These are phyloP conservation scores for Ascochyta rabiei DNA, from an alignment of 2,329 filamentous ascomycete species.

Conservation along the genomic window DNA sequence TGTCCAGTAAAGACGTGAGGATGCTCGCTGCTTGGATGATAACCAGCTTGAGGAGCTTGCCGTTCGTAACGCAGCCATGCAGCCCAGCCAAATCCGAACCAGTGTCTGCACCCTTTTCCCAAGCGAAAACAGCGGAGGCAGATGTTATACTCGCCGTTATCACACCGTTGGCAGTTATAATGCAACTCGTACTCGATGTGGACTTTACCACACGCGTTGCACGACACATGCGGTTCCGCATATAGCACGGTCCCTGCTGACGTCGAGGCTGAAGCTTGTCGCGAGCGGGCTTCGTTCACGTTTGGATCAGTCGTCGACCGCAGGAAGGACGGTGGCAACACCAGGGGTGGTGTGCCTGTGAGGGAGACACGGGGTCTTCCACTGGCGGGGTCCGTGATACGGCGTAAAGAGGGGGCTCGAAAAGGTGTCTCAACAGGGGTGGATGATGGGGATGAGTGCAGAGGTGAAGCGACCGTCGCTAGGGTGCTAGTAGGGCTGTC, in stretches of 20 bases:
- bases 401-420: conserved; percentile 32
- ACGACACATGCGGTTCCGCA: conserved; percentile 74
- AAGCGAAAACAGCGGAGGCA: conserved; percentile 81
- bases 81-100: conserved; percentile 83
- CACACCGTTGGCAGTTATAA: conserved; percentile 78
- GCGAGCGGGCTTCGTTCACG: conserved; percentile 22
- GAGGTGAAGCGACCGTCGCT: conserved; percentile 31
- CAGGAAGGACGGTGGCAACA: conserved; percentile 30
- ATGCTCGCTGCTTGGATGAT: conserved; percentile 50
- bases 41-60: conserved; percentile 50
- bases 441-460: conserved; percentile 24
- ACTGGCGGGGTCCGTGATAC: conserved; percentile 39
- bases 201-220: conserved; percentile 70
- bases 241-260: conserved; percentile 52
- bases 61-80: conserved; percentile 70
- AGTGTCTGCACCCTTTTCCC: conserved; percentile 79
- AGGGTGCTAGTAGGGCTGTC: conserved; percentile 38
- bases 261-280: conserved; percentile 21
- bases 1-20: conserved; percentile 61
- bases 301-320: conserved; percentile 41
- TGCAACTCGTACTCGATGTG: conserved; percentile 87
- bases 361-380: conserved; percentile 31
- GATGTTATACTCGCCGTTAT: conserved; percentile 74
- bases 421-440: conserved; percentile 23
- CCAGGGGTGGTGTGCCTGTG: conserved; percentile 35